Evolutionary conservation across 2,329 filamentous ascomycete genomes (phyloP), one percentile per base, ranked within the genome.

Genomic region (Leptosphaerulina australis): DNA sequence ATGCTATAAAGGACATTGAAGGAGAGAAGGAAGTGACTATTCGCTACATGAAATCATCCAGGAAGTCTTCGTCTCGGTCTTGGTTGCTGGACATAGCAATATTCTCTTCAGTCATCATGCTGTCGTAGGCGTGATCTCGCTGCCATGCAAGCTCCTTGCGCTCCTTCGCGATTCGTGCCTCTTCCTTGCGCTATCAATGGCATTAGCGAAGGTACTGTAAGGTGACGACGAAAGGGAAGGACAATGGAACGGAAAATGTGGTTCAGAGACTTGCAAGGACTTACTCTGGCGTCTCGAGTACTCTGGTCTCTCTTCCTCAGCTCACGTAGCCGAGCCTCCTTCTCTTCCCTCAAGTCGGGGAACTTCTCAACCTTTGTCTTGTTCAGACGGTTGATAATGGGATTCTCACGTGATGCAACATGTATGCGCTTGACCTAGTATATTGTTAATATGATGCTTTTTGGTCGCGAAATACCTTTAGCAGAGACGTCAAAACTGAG

Each of bases 61-160:
- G 83, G 77, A 90, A 92, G 70, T 90, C 79, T 52, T 85, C 83
- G 56, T 82, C 81, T 11, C 91, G 83, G 67, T 96, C 86, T 74
- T 97, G 90, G 74, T 99, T 99, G 76, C 87, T 96, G 46, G 85
- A 85, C 17, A 74, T 76, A 33, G 85, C 85, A 77, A 96, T 81
- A 63, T 88, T 88, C 50, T 96, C 90, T 44, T 95, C 91, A 4
- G 83, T 85, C 73, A 96, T 91, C 44, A 97, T 75, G 36, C 96
- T 91, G 69, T 97, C 94, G 73, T 99, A 99, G 2, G 92, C 93
- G 75, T 99, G 93, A n/a, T 96, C 91, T 76, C 94, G 94, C 74
- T 96, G 90, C 81, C 86, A 96, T 73, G 95, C 95, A 76, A 93
- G 84, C 74, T 95, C 88, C 74, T 90, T 88, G 58, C 90, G 83